Evolutionary conservation across 345 rosid genomes (phyloP).

Genomic region (Eucalyptus curtisii): DNA sequence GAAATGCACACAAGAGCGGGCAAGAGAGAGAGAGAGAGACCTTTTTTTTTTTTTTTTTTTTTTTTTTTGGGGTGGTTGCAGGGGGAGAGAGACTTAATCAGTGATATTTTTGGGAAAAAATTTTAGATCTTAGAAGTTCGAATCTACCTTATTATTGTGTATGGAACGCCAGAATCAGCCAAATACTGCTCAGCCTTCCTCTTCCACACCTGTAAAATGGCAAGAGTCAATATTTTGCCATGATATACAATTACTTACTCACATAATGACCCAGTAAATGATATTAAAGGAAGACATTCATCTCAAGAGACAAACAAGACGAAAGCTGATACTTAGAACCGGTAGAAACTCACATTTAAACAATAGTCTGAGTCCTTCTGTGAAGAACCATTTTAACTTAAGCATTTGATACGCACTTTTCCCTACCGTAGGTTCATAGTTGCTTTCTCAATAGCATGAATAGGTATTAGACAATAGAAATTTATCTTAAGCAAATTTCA

Average conservation of each 20-base stretch:
- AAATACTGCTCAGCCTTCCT: conserved; percentile 97
- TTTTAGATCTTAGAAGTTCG: not conserved
- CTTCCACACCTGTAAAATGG: conserved; percentile 67
- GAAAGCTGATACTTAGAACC: not conserved
- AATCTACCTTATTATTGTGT: conserved; percentile 85
- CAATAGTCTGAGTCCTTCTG: not conserved
- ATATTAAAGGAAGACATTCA: not conserved
- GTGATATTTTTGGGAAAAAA: not conserved
- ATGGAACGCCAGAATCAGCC: conserved; percentile 87
- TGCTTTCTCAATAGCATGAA: not conserved
- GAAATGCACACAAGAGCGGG: not conserved
- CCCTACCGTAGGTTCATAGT: not conserved
- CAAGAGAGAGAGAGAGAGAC: not conserved
- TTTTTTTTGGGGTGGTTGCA: no score
- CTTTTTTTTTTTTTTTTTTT: no score
- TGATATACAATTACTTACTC: not conserved
- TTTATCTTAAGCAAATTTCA: not conserved
- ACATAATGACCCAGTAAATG: not conserved
- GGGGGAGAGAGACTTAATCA: not conserved
- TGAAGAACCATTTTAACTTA: not conserved
- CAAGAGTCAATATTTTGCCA: not conserved
- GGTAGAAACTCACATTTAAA: not conserved
- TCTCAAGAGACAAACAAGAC: not conserved
- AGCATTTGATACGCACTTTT: not conserved
- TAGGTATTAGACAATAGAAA: not conserved